phyloP scores from a whole-genome alignment of 2,329 filamentous ascomycete genomes.

The Verticillium dahliae region DNA sequence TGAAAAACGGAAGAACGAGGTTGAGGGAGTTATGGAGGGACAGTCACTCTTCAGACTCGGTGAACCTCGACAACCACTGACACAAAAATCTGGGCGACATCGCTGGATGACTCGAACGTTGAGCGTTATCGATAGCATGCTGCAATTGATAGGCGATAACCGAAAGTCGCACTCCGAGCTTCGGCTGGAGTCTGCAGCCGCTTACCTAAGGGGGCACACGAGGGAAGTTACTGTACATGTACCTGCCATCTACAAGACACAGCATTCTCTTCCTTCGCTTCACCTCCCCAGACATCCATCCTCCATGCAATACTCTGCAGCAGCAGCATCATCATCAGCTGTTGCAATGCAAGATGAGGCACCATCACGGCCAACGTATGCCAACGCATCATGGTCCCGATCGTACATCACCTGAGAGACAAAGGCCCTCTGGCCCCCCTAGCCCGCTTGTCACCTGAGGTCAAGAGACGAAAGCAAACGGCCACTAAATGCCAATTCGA shows the following conservation, averaged over 20 bases:
- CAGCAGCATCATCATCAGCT: not conserved
- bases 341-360: not conserved
- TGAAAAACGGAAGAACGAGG: not conserved
- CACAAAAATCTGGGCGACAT: not conserved
- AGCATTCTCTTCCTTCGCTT: not conserved
- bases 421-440: no score
- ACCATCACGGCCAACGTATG: not conserved
- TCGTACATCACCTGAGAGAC: not conserved
- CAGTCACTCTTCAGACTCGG: not conserved
- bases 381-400: not conserved
- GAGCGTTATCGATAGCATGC: not conserved
- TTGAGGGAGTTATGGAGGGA: not conserved
- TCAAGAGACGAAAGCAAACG: not conserved
- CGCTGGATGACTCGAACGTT: not conserved
- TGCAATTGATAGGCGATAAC: not conserved
- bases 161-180: not conserved
- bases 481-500: not conserved
- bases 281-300: not conserved
- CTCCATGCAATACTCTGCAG: not conserved
- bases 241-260: not conserved
- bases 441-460: not conserved
- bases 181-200: not conserved
- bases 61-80: not conserved
- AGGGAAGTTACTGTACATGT: no score
- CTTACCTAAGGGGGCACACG: not conserved